Percentiles rank a stretch among this genome's conserved stretches.
phyloP scores from a whole-genome alignment of 2,329 filamentous ascomycete genomes.

The Hortaea sp. region DNA sequence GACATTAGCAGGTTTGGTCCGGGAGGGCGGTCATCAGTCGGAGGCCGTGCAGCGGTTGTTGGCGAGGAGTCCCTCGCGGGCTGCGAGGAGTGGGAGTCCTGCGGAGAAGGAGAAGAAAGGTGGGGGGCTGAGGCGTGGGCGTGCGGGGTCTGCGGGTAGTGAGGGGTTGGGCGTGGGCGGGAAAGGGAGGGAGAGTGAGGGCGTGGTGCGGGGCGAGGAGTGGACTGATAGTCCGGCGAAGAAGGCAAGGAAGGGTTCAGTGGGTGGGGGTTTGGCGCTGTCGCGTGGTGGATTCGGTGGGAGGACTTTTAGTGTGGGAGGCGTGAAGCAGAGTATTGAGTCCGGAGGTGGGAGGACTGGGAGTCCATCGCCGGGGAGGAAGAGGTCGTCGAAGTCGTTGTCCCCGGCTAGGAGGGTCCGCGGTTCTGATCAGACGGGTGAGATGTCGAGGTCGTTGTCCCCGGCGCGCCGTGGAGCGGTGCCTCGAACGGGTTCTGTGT shows the following conservation, averaged over 20 bases:
- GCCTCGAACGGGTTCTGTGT: too few relatives aligned
- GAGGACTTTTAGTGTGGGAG: neutral
- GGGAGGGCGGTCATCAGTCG: neutral
- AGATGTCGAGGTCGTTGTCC: too few relatives aligned
- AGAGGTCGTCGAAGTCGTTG: neutral
- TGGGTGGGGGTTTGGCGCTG: neutral
- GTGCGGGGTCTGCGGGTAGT: neutral
- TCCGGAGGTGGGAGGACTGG: too few relatives aligned
- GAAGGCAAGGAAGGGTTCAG: neutral
- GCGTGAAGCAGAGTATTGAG: neutral
- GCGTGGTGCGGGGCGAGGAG: neutral
- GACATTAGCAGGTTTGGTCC: neutral
- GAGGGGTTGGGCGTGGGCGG: too few relatives aligned
- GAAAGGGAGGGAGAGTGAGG: neutral
- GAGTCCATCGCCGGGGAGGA: neutral
- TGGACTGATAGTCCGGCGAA: neutral
- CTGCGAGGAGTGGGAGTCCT: neutral
- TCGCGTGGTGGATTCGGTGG: neutral
- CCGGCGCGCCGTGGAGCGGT: too few relatives aligned
- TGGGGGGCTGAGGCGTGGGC: neutral
- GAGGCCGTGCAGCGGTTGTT: neutral
- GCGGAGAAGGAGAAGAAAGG: neutral
- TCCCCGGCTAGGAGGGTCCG: neutral
- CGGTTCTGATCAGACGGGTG: too few relatives aligned
- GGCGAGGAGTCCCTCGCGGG: neutral